Evolutionary conservation across 768 basidiomycete species (phyloP), one percentile per base, ranked within the genome.

Genomic region (Pluteus cervinus): DNA sequence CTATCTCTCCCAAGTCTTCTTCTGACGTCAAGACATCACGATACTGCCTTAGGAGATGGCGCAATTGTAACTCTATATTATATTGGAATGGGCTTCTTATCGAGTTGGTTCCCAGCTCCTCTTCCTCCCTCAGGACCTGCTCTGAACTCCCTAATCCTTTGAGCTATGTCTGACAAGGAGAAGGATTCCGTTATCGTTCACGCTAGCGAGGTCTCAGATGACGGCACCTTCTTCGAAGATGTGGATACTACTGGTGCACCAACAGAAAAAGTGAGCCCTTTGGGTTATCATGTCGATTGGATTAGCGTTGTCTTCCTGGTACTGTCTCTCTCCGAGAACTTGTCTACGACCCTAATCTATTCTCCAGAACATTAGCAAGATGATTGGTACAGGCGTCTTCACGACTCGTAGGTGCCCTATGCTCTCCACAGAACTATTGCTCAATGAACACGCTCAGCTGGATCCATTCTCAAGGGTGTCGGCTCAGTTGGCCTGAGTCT

Each of bases 381-480:
- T 65, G 60, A 59, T 65, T 45, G 64, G 64, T 22, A 65, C 61
- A 3, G 62, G 63, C 24, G 56, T 66, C 8, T 58, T 61, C 41
- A 54, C 57, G 17, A 58, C 52, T 14, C 56, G 55, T 56, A 44
- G 7, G 44, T 48, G 32, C 5, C n/a, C n/a, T 14, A 17, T 11
- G 26, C 20, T 15, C 24, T 36, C 16, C 6, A 25, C n/a, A 33
- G 23, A 16, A 2, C 16, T 16, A 14, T 12, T 29, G 20, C 31
- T 7, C 23, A 15, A 41, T 33, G 18, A 29, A 1, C 24, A 30
- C 23, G 37, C 29, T 17, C 45, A 55, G 61, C 66, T 24, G 63
- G 62, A 8, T 48, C 63, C 20, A 63, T 65, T 37, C 47, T 68
- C 18, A 49, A 51, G 16, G 58, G 55, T 20, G 57, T 62, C 5